Evolutionary conservation across 345 rosid genomes (phyloP), one percentile per base, ranked within the genome.

Genomic region (Eutrema yunnanense): DNA sequence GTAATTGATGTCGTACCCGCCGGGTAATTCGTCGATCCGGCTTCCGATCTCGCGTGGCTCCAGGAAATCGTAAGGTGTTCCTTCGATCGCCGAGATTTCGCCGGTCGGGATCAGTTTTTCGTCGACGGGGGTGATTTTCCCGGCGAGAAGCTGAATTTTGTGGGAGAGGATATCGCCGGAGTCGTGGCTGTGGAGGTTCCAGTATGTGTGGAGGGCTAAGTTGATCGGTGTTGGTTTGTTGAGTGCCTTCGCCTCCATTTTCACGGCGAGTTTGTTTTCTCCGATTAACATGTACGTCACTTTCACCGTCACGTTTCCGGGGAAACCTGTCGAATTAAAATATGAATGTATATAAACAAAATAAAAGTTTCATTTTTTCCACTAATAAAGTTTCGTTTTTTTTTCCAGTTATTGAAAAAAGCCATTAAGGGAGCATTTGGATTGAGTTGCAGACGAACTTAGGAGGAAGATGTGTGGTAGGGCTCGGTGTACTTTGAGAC

Each of bases 1-100:
- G 40, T 89, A 88, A 62, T 92, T 95, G 16, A 92, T 90, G 78
- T 95, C 96, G 70, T 89, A 95, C 3, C 97, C 99, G 2, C 34
- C 43, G 2, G 87, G 79, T 1, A 89, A 32, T 57, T 88, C 79
- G 0, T 81, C 54, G 72, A 94, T 72, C 65, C 30, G 71, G 73
- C 83, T 74, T 0, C 88, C 88, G 11, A 92, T 87, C 6, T 52
- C 33, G 6, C 61, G 88, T 1, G 87, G 65, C 38, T 74, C 6
- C 37, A 69, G 85, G 84, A 89, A 94, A 71, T 92, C 96, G 19
- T 79, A 92, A 2, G 96, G 85, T 0, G 96, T 84, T 50, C 88
- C 92, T 55, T 44, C 9, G 0, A 85, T 75, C 1, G 81, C 6
- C 0, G 38, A 27, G 40, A 95, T 77, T 36, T 79, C 55, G 2